Base-by-base conservation (phyloP, 2,329 filamentous ascomycete species). In the Hawksworthiomyces lignivorus region DNA sequence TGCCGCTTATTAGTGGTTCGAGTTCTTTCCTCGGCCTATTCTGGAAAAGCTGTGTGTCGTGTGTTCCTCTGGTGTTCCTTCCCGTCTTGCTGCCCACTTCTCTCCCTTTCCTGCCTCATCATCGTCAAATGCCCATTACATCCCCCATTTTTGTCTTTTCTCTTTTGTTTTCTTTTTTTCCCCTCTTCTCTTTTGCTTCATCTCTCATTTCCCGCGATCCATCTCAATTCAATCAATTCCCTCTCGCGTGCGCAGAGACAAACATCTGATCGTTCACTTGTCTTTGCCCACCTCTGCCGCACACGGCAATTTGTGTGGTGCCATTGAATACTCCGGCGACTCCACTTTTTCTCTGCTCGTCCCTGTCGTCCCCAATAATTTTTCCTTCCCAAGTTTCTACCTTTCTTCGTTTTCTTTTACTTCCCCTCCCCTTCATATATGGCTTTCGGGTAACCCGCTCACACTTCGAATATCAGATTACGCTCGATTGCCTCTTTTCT, bases 331-430 rank as follows among this genome's bases (percentile, higher is more conserved):
- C 19, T 27, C 29, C 29, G 33, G 19, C 17, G 26, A 33, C 17
- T 41, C 43, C 43, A 45, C 43, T 41, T 45, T 45, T 45, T 45
- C 18, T 24, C n/a, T 19, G 15, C 8, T 26, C 12, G 8, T 26
- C 24, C 8, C 12, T 26, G 8, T 8, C 24, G 8, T 8, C 24
- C 12, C 33, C 35, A 33, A 36, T 20, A 14, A 28, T 30, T 43
- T 43, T 36, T 42, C 36, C 33, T 36, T 21, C 31, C 30, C 39
- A 36, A 46, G 39, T 36, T 24, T 28, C 22, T 20, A 38, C 26
- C 33, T 26, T 17, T 30, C 27, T 41, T 18, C n/a, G 17, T 41
- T 17, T 18, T 15, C 14, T 10, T 26, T 5, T 14, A 31, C 15
- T 40, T 28, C 15, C 17, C 29, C 34, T 34, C 26, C 17, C n/a